A percentile compares a stretch with the other conserved stretches of the same genome.
Conservation (phyloP, 805 yeast species). For the Kazachstania martiniae region DNA sequence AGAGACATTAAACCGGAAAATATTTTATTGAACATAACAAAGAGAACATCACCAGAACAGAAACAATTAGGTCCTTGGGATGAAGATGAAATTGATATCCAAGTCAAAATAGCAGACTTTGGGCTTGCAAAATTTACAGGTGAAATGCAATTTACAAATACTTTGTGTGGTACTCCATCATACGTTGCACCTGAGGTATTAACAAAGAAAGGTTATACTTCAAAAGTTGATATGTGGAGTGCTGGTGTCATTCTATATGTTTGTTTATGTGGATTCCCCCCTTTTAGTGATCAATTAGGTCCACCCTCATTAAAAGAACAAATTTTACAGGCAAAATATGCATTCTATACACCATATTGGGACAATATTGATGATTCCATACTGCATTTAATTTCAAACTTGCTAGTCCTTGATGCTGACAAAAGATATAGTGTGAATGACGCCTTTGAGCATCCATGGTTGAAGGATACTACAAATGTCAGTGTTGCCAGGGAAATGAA, state of each 20-base stretch:
- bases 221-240: slow-evolving; percentile 74
- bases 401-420: slow-evolving; percentile 53
- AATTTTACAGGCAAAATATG: slow-evolving; percentile 53
- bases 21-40: slow-evolving; percentile 42
- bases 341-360: slow-evolving; percentile 74
- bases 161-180: slow-evolving; percentile 80
- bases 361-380: slow-evolving; percentile 57
- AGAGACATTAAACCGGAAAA: slow-evolving; percentile 77
- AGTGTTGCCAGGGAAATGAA: slow-evolving; percentile 12
- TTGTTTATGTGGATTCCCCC: slow-evolving; percentile 77
- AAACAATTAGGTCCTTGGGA: slow-evolving; percentile 33
- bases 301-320: slow-evolving; percentile 75
- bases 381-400: slow-evolving; percentile 51
- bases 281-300: slow-evolving; percentile 71
- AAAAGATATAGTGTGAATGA: slow-evolving; percentile 75
- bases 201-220: slow-evolving; percentile 47
- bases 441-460: slow-evolving; percentile 85
- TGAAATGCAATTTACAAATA: slow-evolving; percentile 61
- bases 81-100: slow-evolving; percentile 45
- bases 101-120: slow-evolving; percentile 73
- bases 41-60: slow-evolving; percentile 26
- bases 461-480: slow-evolving; percentile 19
- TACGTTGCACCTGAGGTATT: slow-evolving; percentile 77
- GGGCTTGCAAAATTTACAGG: slow-evolving; percentile 59
- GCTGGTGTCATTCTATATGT: slow-evolving; percentile 70